Evolutionary conservation across 805 yeast genomes (phyloP), one percentile per base, ranked within the genome.

Genomic region (Saturnispora sekii): DNA sequence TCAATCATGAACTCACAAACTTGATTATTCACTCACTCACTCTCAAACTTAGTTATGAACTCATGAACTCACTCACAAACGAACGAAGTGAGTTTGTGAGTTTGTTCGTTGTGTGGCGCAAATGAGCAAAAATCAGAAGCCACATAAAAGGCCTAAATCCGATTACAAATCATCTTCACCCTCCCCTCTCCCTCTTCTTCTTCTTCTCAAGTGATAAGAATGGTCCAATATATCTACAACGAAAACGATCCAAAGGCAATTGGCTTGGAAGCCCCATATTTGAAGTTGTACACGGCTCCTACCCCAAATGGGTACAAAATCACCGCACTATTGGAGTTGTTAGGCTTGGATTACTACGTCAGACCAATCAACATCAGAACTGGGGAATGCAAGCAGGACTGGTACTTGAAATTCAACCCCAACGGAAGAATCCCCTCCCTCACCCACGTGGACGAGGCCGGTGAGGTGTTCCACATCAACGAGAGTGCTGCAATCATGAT

Each of bases 341-440:
- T 73, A 15, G 65, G 67, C 3, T 50, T 71, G 21, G 64, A 68
- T 36, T 73, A 71, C 51, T 64, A 70, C 26, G 63, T 62, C 15
- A 55, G 70, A 39, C 49, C 51, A 4, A 56, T 80, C 43, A 73
- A 74, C 49, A 56, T 79, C 37, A 2, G 46, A 1, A 63, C 58
- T 18, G 60, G 62, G 35, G 74, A 60, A 35, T 80, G 77, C 47
- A 78, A 79, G 55, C 71, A 73, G 50, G 74, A 68, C 6, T 74
- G 81, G 79, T 80, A 66, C 51, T 56, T 76, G 41, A 65, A 72
- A 43, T 58, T 76, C 55, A 77, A 79, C 57, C 79, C 81, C 15
- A 78, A 79, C 53, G 84, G 86, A 5, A 65, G 77, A 52, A 73
- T 81, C 41, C 86, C 87, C 26, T 68, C 78, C 0, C 58, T 81